A percentile compares a stretch with the other conserved stretches of the same genome.
phyloP scores from a whole-genome alignment of 2,329 filamentous ascomycete genomes.

The Hypoxylon sp. region DNA sequence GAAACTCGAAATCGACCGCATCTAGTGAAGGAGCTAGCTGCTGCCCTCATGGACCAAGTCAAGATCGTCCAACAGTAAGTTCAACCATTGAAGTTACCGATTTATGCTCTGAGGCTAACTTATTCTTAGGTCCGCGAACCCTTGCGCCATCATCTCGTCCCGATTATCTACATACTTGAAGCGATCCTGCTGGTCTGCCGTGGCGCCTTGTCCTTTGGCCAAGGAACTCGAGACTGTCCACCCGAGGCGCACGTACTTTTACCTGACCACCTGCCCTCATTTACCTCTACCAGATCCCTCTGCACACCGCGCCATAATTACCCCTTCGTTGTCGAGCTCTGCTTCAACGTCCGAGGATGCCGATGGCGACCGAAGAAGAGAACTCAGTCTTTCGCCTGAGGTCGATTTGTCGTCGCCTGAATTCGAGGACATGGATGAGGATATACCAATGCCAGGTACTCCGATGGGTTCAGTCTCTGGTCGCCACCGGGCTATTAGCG shows the following conservation, averaged over 20 bases:
- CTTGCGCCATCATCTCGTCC: conserved; percentile 93
- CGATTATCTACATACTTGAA: conserved; percentile 91
- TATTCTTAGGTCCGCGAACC: conserved; percentile 86
- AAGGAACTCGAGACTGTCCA: conserved; percentile 95
- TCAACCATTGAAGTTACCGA: conserved; percentile 16
- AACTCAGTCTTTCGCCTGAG: conserved; percentile 91
- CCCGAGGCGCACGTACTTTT: conserved; percentile 96
- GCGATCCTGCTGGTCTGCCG: conserved; percentile 82
- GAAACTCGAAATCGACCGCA: conserved; percentile 92
- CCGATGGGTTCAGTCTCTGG: conserved; percentile 68
- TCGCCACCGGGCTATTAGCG: conserved; percentile 53
- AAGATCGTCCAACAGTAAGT: conserved; percentile 92
- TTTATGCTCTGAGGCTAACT: conserved; percentile 35
- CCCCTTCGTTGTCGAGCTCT: conserved; percentile 82
- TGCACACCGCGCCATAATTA: conserved; percentile 73
- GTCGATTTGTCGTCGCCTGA: conserved; percentile 90
- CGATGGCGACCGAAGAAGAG: conserved; percentile 72
- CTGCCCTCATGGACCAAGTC: conserved; percentile 80
- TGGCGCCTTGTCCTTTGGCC: conserved; percentile 85
- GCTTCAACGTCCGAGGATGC: conserved; percentile 79
- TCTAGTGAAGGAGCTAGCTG: conserved; percentile 91
- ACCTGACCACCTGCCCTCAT: conserved; percentile 87
- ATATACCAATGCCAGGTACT: conserved; percentile 68
- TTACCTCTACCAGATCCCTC: conserved; percentile 80
- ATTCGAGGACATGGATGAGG: conserved; percentile 79